Evolutionary conservation across 306 rosid species (phyloP).

Genomic region (Spatholobus suberectus): DNA sequence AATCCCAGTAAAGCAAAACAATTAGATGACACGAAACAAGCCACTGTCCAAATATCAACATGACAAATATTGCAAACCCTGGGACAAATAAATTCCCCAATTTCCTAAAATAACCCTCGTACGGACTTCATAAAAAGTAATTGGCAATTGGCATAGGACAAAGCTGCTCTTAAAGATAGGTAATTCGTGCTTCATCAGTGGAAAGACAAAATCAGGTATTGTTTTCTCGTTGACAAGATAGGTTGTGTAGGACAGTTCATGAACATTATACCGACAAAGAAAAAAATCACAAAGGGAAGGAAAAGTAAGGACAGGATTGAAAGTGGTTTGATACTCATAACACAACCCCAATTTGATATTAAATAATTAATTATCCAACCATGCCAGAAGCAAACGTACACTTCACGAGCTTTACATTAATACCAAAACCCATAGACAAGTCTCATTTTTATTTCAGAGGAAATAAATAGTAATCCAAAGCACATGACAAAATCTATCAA

Average conservation of each 20-base stretch:
- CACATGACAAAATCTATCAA: constrained; percentile 49
- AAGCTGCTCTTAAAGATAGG: constrained; percentile 16
- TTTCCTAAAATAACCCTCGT: background rate
- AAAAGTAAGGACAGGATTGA: background rate
- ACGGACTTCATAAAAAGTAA: background rate
- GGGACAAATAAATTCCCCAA: constrained; percentile 10
- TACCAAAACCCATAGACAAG: background rate
- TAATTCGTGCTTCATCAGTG: constrained; percentile 21
- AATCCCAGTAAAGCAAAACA: constrained; percentile 14
- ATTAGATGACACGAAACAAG: background rate
- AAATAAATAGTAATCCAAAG: constrained; percentile 35
- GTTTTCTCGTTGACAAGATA: constrained; percentile 24
- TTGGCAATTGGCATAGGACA: background rate
- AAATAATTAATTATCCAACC: background rate
- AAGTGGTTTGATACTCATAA: background rate
- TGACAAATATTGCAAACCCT: background rate
- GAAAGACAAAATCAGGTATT: constrained; percentile 22
- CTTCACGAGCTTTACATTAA: too few relatives aligned
- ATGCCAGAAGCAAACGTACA: background rate
- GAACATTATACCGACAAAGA: background rate
- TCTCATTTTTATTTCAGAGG: background rate
- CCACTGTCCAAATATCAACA: constrained; percentile 2
- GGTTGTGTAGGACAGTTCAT: constrained; percentile 38
- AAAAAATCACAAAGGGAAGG: background rate
- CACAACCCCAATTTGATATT: background rate